Evolutionary conservation across 345 rosid species (phyloP).

Genomic region (Dimocarpus longan): DNA sequence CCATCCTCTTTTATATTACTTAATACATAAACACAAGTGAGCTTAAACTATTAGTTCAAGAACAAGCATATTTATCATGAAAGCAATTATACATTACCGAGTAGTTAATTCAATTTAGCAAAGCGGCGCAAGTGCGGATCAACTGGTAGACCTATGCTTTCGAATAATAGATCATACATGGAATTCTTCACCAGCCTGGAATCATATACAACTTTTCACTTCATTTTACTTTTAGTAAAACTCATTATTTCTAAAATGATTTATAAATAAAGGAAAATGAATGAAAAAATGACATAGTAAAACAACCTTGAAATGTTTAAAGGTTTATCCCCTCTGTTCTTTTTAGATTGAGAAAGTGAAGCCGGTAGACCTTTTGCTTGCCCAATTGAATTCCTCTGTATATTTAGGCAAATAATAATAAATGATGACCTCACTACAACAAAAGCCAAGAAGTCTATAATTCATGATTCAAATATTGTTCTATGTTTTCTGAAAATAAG

Average conservation of each 20-base stretch:
- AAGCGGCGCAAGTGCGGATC: slow-evolving; percentile 48
- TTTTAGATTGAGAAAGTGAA: not conserved
- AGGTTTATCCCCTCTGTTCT: not conserved
- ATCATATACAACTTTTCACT: not conserved
- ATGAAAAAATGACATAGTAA: not conserved
- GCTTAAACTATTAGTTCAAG: no score
- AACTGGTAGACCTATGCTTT: slow-evolving; percentile 34
- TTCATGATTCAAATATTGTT: no score
- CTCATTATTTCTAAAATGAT: not conserved
- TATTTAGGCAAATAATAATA: no score
- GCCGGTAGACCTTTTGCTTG: not conserved
- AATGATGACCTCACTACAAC: no score
- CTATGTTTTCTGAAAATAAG: no score
- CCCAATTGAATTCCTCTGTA: no score
- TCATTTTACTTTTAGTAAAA: not conserved
- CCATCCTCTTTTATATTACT: no score
- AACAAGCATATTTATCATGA: no score
- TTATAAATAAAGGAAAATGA: not conserved
- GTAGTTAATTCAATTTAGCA: no score
- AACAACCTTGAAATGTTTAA: not conserved
- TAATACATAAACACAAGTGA: no score
- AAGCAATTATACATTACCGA: no score
- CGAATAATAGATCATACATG: slow-evolving; percentile 42
- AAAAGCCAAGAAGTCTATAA: no score
- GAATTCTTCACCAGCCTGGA: slow-evolving; percentile 21